These are phyloP conservation scores for Mycotypha africana DNA, from an alignment of 371 early-diverging fungal species.

Conservation along the genomic window DNA sequence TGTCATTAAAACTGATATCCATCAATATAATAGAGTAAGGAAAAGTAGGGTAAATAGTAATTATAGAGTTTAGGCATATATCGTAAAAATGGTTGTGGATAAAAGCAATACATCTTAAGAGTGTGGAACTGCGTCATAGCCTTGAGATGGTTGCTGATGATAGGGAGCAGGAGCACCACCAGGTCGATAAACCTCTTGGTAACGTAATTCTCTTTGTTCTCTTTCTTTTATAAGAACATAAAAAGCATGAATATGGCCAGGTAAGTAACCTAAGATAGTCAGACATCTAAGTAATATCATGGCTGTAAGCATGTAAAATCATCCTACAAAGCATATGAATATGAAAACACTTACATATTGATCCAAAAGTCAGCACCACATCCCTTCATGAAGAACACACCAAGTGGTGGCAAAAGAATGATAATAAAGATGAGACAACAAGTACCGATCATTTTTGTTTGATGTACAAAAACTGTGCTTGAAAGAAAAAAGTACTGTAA, in stretches of 20 bases:
- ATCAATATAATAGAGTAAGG: too few species aligned
- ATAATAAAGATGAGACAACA: conserved; percentile 45
- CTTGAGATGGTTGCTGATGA: background rate
- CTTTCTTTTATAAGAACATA: conserved; percentile 36
- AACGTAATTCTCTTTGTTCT: conserved; percentile 11
- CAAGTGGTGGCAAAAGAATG: conserved; percentile 37
- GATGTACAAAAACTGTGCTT: too few species aligned
- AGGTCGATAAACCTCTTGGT: background rate
- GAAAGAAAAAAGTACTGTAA: too few species aligned
- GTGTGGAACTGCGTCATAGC: too few species aligned
- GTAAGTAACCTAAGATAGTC: conserved; percentile 35
- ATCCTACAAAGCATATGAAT: too few species aligned
- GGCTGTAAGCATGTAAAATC: too few species aligned
- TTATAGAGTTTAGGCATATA: too few species aligned
- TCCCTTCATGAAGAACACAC: conserved; percentile 40
- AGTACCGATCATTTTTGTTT: conserved; percentile 36
- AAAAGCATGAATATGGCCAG: conserved; percentile 40
- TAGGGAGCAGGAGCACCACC: background rate
- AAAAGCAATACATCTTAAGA: too few species aligned
- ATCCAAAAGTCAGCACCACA: conserved; percentile 45
- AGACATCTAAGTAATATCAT: conserved; percentile 14
- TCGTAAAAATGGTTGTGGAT: too few species aligned
- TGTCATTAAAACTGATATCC: too few species aligned
- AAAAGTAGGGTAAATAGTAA: too few species aligned
- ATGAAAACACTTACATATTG: conserved; percentile 28